Percentiles rank a stretch among this genome's conserved stretches.
Evolutionary conservation across 1,284 basidiomycete genomes (phyloP).

Genomic region (Ceratobasidium sp.): DNA sequence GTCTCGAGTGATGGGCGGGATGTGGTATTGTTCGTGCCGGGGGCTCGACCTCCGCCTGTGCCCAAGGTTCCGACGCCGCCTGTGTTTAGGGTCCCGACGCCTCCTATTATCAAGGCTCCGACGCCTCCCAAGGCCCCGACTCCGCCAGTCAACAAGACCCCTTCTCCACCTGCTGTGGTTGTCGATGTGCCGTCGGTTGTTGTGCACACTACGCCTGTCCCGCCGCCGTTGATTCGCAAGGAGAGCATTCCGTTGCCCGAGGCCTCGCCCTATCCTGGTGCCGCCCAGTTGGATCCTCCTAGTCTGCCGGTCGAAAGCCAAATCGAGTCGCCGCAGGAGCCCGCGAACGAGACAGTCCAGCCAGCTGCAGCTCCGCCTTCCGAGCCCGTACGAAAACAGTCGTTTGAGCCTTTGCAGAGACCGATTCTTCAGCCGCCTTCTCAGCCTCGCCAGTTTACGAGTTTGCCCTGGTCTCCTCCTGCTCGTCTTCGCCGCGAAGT

Average conservation of each 20-base stretch:
- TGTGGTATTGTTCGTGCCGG: slow-evolving; percentile 21
- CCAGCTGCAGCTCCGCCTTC: background rate
- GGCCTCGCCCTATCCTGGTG: background rate
- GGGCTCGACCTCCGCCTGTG: slow-evolving; percentile 1
- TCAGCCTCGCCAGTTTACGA: background rate
- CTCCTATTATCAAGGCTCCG: background rate
- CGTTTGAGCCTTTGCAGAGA: background rate
- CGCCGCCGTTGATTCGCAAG: slow-evolving; percentile 20
- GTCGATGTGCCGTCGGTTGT: background rate
- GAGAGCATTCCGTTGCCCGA: slow-evolving; percentile 22
- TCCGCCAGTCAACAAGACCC: background rate
- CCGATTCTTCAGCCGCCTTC: slow-evolving; percentile 7
- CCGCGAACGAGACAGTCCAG: background rate
- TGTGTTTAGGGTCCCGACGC: background rate
- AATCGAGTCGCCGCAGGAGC: background rate
- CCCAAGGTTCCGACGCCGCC: background rate
- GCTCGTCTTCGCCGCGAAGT: slow-evolving; percentile 7
- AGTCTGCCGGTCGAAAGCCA: background rate
- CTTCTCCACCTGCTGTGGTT: background rate
- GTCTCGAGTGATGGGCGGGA: slow-evolving; percentile 32
- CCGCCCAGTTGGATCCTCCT: background rate
- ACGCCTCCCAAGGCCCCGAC: too few species aligned
- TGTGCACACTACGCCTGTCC: background rate
- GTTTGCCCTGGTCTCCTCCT: slow-evolving; percentile 23
- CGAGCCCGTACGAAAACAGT: background rate